Evolutionary conservation across 192 early-diverging fungal species (phyloP).

Genomic region (Phycomyces nitens): DNA sequence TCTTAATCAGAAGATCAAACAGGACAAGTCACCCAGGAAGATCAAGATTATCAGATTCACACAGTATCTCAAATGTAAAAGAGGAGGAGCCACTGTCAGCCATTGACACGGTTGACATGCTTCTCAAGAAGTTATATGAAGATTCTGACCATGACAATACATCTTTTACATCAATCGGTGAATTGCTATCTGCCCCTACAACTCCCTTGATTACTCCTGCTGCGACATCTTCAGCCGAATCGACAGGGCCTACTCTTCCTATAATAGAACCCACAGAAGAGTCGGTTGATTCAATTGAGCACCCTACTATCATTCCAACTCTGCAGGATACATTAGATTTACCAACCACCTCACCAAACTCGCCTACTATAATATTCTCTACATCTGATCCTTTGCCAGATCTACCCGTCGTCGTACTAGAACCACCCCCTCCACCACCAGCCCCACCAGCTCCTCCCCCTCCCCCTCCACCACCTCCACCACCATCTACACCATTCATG

Average conservation of each 20-base stretch:
- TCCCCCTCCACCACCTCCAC: conserved; percentile 14
- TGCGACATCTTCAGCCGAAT: neutral
- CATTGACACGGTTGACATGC: neutral
- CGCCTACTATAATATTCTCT: neutral
- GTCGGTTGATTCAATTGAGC: conserved; percentile 10
- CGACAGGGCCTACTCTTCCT: conserved; percentile 10
- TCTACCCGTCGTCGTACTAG: conserved; percentile 20
- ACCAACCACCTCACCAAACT: neutral
- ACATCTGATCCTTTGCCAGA: conserved; percentile 25
- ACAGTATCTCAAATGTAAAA: neutral
- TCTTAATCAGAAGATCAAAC: neutral
- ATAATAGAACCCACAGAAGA: conserved; percentile 8
- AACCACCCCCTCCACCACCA: conserved; percentile 21
- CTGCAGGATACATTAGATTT: neutral
- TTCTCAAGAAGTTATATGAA: neutral
- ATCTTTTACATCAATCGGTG: conserved; percentile 1
- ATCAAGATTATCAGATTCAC: neutral
- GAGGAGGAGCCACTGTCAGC: neutral
- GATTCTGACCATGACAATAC: neutral
- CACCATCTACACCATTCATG: neutral
- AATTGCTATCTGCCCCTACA: conserved; percentile 26
- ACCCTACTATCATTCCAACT: neutral
- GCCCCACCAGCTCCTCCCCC: conserved; percentile 21
- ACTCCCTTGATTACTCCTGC: conserved; percentile 31
- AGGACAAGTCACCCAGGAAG: neutral